Base-by-base conservation (phyloP, 352 stramenopile species). In the Phytophthora constricta region DNA sequence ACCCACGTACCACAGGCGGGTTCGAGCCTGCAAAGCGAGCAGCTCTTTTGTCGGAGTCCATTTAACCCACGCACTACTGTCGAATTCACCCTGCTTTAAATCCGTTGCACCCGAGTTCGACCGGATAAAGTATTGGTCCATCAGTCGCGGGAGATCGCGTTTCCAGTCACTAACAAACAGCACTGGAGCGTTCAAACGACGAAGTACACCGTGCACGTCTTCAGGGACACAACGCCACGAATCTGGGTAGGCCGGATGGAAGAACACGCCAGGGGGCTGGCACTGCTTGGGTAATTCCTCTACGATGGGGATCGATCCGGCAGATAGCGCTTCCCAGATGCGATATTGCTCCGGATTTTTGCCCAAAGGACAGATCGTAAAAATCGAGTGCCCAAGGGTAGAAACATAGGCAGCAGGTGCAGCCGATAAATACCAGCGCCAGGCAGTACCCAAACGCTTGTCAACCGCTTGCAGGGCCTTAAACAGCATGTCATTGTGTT, bases 291-390 rank as follows among this genome's bases (percentile, higher is more conserved):
- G 67, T n/a, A 87, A 58, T 41, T 89, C 80, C 59, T 90, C 81
- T 9, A 90, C 68, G 42, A 90, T 86, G 5, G 79, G 81, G 64
- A 90, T 90, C 20, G 81, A 90, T 2, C 81, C 81, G 0, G 79
- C 79, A 3, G 81, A 76, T 27, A 90, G 58, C n/a, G 79, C 81
- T 39, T 90, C 81, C 81, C 81, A 90, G 62, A 90, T 88, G 19
- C 81, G 72, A 39, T 87, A 90, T 59, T 90, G 79, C 68, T 90
- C 81, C 2, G 81, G 81, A 64, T 90, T 90, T 60, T 88, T 88
- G 3, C 81, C 81, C 1, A 85, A 62, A 16, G 81, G 81, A 51
- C 81, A 90, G 20, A 90, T 71, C 26, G 81, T 90, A 53, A 90
- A 88, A 22, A 88, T 65, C 0, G 75, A 86, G 47, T 82, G 70